Conservation (phyloP, 1,284 basidiomycete genomes). For the Marasmius sp. region DNA sequence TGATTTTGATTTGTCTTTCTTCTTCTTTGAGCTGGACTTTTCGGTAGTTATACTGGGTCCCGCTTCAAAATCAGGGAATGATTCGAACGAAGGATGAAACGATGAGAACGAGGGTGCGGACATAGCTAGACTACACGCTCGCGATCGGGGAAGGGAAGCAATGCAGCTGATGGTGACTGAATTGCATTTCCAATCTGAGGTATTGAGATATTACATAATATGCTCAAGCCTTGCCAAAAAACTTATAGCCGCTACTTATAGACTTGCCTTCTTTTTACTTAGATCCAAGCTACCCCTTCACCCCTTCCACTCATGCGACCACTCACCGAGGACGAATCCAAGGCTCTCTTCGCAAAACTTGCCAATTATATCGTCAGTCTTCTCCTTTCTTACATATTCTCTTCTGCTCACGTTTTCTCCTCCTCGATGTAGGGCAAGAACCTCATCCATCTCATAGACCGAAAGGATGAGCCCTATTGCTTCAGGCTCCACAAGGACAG, state of each 20-base stretch:
- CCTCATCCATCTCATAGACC: constrained; percentile 85
- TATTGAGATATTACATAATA: neutral
- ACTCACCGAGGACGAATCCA: constrained; percentile 84
- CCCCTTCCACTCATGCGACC: constrained; percentile 60
- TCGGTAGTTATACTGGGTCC: constrained; percentile 28
- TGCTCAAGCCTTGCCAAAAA: neutral
- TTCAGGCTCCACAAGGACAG: constrained; percentile 90
- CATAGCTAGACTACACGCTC: constrained; percentile 28
- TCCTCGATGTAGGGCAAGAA: constrained; percentile 70
- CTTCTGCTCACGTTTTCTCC: constrained; percentile 1
- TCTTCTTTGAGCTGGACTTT: constrained; percentile 12
- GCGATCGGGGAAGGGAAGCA: neutral
- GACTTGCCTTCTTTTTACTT: neutral
- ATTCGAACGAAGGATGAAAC: constrained; percentile 59
- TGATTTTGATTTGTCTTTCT: constrained; percentile 11
- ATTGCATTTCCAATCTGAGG: neutral
- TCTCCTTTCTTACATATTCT: neutral
- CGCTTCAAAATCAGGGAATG: constrained; percentile 59
- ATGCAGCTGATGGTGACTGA: neutral
- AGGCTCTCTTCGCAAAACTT: constrained; percentile 85
- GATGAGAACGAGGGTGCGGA: constrained; percentile 57
- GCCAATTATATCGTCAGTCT: constrained; percentile 84
- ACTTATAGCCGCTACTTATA: neutral
- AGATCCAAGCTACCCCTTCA: neutral
- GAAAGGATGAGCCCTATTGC: constrained; percentile 85